Conservation (phyloP, 192 early-diverging fungal genomes). For the Linnemannia hyalina region DNA sequence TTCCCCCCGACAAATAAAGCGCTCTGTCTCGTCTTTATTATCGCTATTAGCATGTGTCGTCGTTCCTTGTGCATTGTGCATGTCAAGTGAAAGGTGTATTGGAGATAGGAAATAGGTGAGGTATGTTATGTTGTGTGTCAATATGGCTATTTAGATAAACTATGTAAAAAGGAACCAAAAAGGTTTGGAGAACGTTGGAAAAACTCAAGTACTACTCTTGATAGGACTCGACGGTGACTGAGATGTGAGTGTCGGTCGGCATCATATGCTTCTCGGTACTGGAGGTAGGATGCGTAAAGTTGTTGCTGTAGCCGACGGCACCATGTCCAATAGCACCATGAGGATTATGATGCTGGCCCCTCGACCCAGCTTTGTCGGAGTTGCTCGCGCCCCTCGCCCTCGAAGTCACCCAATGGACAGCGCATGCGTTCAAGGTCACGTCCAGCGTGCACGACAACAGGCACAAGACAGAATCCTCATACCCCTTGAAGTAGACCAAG, state of each 20-base stretch:
- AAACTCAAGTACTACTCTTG: background rate
- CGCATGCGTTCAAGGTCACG: conserved; percentile 55
- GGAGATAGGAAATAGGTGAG: too few relatives aligned
- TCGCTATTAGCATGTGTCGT: too few relatives aligned
- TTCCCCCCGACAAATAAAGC: too few relatives aligned
- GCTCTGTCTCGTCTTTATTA: too few relatives aligned
- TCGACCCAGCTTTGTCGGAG: background rate
- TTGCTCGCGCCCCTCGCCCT: background rate
- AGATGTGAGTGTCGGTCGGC: conserved; percentile 29
- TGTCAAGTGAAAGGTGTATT: too few relatives aligned
- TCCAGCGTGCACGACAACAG: conserved; percentile 59
- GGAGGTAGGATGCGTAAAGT: background rate
- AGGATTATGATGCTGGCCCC: background rate
- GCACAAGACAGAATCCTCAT: conserved; percentile 58
- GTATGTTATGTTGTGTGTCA: too few relatives aligned
- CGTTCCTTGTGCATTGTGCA: too few relatives aligned
- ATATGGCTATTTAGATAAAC: too few relatives aligned
- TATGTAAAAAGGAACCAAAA: too few relatives aligned
- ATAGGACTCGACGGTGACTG: conserved; percentile 33
- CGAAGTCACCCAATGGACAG: conserved; percentile 60
- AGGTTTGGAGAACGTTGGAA: too few relatives aligned
- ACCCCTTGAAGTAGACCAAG: conserved; percentile 45
- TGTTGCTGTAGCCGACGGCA: background rate
- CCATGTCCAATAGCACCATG: background rate
- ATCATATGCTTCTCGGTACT: conserved; percentile 24